Evolutionary conservation across 75 land plant genomes (phyloP).

Genomic region (Sequoiadendron giganteum): DNA sequence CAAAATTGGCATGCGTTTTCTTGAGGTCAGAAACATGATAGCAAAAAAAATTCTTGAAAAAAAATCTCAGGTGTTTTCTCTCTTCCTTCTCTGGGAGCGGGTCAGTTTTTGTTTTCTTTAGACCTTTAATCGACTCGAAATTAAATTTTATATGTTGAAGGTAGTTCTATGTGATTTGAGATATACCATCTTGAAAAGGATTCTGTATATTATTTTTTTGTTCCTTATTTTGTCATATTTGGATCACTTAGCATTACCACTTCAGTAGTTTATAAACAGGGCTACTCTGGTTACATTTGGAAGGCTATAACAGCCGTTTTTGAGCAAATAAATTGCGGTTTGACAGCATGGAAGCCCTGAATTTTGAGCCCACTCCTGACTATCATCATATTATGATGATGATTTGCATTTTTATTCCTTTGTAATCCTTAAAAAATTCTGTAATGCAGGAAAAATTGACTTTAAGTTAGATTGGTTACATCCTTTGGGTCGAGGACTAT

Average conservation of each 20-base stretch:
- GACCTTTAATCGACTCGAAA: too few relatives aligned
- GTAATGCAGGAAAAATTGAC: neutral
- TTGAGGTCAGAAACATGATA: too few relatives aligned
- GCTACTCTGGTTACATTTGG: neutral
- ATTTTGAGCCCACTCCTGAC: neutral
- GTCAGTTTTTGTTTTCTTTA: too few relatives aligned
- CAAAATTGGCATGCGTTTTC: too few relatives aligned
- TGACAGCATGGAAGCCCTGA: neutral
- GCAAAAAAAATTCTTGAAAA: too few relatives aligned
- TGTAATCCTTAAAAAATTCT: neutral
- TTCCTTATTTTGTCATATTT: neutral
- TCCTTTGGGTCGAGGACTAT: neutral
- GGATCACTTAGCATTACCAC: neutral
- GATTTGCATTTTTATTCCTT: neutral
- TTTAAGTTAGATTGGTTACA: neutral
- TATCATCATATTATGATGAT: neutral
- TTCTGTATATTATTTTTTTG: too few relatives aligned
- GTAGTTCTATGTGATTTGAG: neutral
- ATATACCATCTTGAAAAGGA: too few relatives aligned
- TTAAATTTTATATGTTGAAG: neutral
- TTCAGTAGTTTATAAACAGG: neutral
- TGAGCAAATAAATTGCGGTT: neutral
- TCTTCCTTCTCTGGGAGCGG: neutral
- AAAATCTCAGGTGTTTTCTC: neutral
- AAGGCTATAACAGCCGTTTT: too few relatives aligned